Evolutionary conservation across 2,329 filamentous ascomycete genomes (phyloP), one percentile per base, ranked within the genome.

Genomic region (Ophiostoma triangulosporum): DNA sequence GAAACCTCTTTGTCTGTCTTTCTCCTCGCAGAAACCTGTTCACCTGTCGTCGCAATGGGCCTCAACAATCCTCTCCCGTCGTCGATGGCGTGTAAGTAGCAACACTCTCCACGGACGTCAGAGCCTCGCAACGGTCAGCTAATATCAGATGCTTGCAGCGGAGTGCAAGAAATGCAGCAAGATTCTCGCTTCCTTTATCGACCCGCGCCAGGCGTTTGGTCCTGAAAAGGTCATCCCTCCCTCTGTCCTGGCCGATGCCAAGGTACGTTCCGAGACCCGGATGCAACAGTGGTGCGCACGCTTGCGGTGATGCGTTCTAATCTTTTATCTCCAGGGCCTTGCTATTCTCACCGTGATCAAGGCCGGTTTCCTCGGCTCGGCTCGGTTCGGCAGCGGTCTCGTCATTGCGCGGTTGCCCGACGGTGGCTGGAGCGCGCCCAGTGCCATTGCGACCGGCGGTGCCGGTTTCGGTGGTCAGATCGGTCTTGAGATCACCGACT

Each of bases 211-310:
- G 73, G 73, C 91, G 20, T 95, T 97, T 68, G 89, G 91, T 6
- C 91, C 93, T 54, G 93, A 97, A 69, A 97, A 97, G 70, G 83
- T 98, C 66, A 98, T 98, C 62, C 93, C 93, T 50, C 90, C 91
- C 7, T 79, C 84, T 51, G 78, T 98, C 62, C 82, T 98, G 62
- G 85, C 86, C 59, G 88, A 88, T 68, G 93, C 93, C 63, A 96
- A 98, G 81, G 86, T 88, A 70, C 57, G 62, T 50, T 17, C 22
- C n/a, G n/a, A n/a, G 3, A 6, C 6, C 31, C n/a, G 24, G 15
- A 22, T 43, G 11, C 20, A 3, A 5, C 9, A 51, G 5, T n/a
- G 17, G 6, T 38, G 22, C 8, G 22, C n/a, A 9, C 6, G 11
- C 32, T 48, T 22, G 6, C 12, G 11, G 50, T n/a, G 15, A 15